Evolutionary conservation across 1,284 basidiomycete species (phyloP).

Genomic region (Leccinum fallax): DNA sequence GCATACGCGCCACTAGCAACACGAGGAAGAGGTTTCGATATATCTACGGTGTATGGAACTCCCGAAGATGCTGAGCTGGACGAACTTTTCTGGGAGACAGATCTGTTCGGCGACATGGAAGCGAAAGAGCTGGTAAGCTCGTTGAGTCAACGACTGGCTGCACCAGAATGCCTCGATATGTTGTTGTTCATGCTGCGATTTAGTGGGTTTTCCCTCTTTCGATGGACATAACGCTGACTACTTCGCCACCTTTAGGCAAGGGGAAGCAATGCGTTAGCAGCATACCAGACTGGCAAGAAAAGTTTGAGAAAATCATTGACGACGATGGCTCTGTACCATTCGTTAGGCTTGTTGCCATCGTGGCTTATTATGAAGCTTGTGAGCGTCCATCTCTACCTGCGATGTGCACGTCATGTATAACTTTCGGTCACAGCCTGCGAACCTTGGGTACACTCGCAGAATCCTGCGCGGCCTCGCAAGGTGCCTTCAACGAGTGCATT

Average conservation of each 20-base stretch:
- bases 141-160: background rate
- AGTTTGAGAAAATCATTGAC: constrained; percentile 15
- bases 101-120: background rate
- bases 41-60: background rate
- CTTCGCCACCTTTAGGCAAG: constrained; percentile 15
- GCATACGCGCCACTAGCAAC: background rate
- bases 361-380: constrained; percentile 32
- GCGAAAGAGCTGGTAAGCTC: background rate
- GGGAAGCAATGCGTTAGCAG: constrained; percentile 24
- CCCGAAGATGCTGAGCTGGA: background rate
- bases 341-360: constrained; percentile 23
- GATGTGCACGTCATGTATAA: background rate
- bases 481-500: constrained; percentile 6
- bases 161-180: background rate
- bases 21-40: background rate
- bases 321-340: constrained; percentile 8
- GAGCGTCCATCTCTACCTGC: background rate
- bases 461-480: background rate
- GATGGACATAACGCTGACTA: background rate
- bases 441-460: background rate
- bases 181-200: constrained; percentile 15
- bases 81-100: background rate
- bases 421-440: constrained; percentile 12
- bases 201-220: constrained; percentile 11
- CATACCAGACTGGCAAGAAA: constrained; percentile 10